phyloP scores from a whole-genome alignment of 257 asterid species.

The Solanum virginianum region DNA sequence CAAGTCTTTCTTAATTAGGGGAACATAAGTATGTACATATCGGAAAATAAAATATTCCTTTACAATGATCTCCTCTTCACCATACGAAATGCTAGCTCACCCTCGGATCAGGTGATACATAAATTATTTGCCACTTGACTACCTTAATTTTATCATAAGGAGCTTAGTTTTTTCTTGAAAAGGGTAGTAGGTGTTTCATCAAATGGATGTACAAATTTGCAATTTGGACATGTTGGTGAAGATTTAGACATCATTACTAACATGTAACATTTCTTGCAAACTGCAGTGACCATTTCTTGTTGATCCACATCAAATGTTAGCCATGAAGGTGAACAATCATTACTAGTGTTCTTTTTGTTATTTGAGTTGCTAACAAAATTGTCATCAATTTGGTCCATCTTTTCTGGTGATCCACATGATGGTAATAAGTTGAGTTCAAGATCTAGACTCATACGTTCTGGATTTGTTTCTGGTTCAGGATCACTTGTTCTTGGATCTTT shows the following conservation, averaged over 20 bases:
- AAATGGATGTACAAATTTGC: conserved; percentile 52
- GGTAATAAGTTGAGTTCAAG: conserved; percentile 55
- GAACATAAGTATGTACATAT: neutral
- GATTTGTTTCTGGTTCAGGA: conserved; percentile 1
- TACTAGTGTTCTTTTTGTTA: neutral
- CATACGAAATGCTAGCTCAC: neutral
- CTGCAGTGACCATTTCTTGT: conserved; percentile 65
- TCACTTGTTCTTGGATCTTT: conserved; percentile 27
- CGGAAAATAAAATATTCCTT: neutral
- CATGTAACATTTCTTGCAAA: conserved; percentile 69
- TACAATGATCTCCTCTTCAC: neutral
- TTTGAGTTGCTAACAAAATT: neutral
- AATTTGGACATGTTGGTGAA: conserved; percentile 61
- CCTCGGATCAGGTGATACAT: neutral
- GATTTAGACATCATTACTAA: conserved; percentile 66
- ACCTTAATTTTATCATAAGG: conserved; percentile 6
- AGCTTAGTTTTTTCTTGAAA: conserved; percentile 25
- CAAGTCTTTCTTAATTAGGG: neutral
- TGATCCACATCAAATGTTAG: conserved; percentile 42
- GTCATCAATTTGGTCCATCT: neutral
- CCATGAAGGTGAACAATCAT: conserved; percentile 47
- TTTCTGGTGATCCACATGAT: conserved; percentile 24
- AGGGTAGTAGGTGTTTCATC: conserved; percentile 15
- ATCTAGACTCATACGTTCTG: conserved; percentile 46
- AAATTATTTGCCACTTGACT: neutral